Base-by-base conservation (phyloP, 2,329 filamentous ascomycete species). In the Diplodia mutila region DNA sequence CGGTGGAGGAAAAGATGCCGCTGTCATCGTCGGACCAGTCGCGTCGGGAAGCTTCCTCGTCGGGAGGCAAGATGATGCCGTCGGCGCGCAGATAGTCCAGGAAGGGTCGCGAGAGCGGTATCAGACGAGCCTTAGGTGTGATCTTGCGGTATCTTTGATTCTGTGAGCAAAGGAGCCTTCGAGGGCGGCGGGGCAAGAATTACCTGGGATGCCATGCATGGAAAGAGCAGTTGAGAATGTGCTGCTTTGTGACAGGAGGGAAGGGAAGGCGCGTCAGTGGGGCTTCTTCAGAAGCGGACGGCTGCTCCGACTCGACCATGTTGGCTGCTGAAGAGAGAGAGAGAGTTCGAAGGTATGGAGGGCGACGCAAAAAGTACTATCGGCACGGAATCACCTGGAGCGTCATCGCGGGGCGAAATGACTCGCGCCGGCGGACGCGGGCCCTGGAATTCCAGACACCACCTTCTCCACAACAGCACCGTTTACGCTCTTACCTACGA, bases 181-280 rank as follows among this genome's bases (percentile, higher is more conserved):
- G 11, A 49, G 23, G 29, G 48, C 21, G 57, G 59, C 27, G 39
- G 12, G 59, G 46, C 65, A 54, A 46, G 25, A 61, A 27, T 54
- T 81, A 92, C 85, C 87, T 90, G 57, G 91, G 88, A 75, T 97
- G 92, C 95, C 95, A 99, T 69, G 86, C 87, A 77, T 97, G 91
- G 79, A 96, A 97, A 51, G 95, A 96, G 81, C 94, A 99, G 80
- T 97, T 91, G 66, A 97, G 83, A 69, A 99, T 96, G 75, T 99
- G 94, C 55, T 90, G 87, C 76, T 90, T 91, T 37, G 89, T 93
- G 67, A 97, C 87, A 0, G 93, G 92, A 23, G 93, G 91, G 75
- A 99, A 98, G 23, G 87, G 87, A 21, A 92, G 82, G 68, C 76
- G 71, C 51, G 69, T 77, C 39, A 76, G 71, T 42, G 70, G 54